Evolutionary conservation across 345 rosid genomes (phyloP).

Genomic region (Camelina hispida): DNA sequence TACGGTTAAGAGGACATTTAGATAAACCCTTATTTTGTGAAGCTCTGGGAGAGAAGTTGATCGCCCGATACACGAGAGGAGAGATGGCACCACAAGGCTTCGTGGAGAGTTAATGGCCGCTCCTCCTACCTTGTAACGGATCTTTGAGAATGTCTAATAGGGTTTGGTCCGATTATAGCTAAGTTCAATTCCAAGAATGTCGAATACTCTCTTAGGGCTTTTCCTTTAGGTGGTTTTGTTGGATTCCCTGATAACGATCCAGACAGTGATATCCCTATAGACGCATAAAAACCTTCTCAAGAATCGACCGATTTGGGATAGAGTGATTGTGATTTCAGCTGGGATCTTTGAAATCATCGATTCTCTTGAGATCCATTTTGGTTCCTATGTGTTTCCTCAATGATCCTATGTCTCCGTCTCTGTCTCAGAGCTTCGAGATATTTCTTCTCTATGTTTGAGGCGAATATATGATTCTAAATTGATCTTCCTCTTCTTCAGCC

Average conservation of each 20-base stretch:
- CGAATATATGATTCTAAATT: no score
- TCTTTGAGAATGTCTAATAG: conserved; percentile 50
- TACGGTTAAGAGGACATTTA: conserved; percentile 7
- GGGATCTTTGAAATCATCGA: conserved; percentile 41
- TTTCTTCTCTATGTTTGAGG: no score
- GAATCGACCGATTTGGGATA: conserved; percentile 84
- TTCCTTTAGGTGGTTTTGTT: conserved; percentile 95
- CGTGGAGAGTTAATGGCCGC: conserved; percentile 49
- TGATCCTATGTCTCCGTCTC: conserved; percentile 61
- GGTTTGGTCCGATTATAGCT: conserved; percentile 93
- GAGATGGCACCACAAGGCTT: conserved; percentile 43
- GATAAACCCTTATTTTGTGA: conserved; percentile 42
- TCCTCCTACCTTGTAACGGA: conserved; percentile 44
- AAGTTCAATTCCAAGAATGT: conserved; percentile 85
- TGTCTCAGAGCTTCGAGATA: conserved; percentile 31
- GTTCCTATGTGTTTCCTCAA: conserved; percentile 55
- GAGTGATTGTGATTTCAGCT: conserved; percentile 83
- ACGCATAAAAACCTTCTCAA: conserved; percentile 82
- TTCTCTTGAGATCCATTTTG: conserved; percentile 25
- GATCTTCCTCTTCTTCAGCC: no score
- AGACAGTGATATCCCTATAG: conserved; percentile 73
- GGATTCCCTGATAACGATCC: conserved; percentile 99
- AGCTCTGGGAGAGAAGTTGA: conserved; percentile 43
- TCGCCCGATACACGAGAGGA: conserved; percentile 45
- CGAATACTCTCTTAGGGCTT: conserved; percentile 91